A percentile compares a stretch with the other conserved stretches of the same genome.
Conservation (phyloP, 2,329 filamentous ascomycete genomes). For the Dactylellina drechsleri region DNA sequence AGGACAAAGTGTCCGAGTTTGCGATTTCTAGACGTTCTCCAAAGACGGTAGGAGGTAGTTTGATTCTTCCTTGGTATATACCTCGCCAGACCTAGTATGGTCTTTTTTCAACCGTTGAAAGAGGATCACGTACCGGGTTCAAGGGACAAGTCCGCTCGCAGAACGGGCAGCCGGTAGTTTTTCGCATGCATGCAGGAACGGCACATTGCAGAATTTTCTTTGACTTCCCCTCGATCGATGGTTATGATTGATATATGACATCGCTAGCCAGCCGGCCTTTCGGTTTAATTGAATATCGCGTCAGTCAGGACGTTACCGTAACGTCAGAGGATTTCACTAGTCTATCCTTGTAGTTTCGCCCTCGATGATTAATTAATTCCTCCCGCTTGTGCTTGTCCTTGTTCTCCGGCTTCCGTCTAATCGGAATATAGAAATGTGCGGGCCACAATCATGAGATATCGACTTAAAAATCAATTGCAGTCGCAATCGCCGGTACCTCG, state of each 20-base stretch:
- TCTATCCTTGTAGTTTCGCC: no score
- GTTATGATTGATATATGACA: no score
- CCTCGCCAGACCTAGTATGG: conserved; percentile 11
- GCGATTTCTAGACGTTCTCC: conserved; percentile 19
- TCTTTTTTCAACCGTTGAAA: neutral
- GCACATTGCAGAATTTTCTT: conserved; percentile 14
- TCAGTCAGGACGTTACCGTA: no score
- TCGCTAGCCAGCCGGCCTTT: no score
- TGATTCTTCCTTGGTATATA: conserved; percentile 2
- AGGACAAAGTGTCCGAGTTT: conserved; percentile 37
- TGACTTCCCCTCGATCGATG: no score
- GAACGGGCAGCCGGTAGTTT: no score
- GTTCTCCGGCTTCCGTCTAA: neutral
- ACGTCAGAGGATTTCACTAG: no score
- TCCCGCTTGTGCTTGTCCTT: no score
- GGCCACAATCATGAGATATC: neutral
- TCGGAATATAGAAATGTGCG: conserved; percentile 4
- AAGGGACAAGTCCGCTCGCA: conserved; percentile 20
- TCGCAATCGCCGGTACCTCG: neutral
- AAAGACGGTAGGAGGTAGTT: conserved; percentile 28
- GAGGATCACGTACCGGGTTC: conserved; percentile 18
- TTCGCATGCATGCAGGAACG: conserved; percentile 22
- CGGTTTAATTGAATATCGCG: no score
- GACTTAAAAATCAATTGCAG: neutral
- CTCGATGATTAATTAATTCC: no score